Conservation (phyloP, 75 land plant genomes). For the Larix kaempferi region DNA sequence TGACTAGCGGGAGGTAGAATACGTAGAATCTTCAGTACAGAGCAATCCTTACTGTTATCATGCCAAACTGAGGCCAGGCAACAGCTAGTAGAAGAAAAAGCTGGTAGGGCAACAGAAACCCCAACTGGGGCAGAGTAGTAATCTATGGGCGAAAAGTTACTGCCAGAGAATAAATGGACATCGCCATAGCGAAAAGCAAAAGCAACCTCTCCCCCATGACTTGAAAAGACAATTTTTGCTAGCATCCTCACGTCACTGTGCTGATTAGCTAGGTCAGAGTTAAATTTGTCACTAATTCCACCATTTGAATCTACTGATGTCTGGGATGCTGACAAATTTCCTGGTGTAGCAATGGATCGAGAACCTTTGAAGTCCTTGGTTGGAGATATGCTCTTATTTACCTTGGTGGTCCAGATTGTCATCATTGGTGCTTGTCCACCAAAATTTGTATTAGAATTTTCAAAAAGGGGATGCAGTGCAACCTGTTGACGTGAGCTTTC, state of each 20-base stretch:
- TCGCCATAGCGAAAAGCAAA: constrained; percentile 80
- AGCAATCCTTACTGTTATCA: constrained; percentile 60
- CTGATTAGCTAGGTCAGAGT: constrained; percentile 55
- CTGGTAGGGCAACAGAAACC: constrained; percentile 75
- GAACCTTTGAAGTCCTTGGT: constrained; percentile 39
- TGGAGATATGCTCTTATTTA: constrained; percentile 71
- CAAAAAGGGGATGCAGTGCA: constrained; percentile 91
- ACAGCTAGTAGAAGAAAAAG: constrained; percentile 93
- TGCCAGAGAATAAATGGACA: constrained; percentile 82
- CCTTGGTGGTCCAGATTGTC: constrained; percentile 82
- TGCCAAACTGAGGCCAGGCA: constrained; percentile 96
- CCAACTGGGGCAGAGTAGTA: constrained; percentile 74
- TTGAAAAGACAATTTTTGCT: constrained; percentile 74
- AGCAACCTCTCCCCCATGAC: constrained; percentile 96
- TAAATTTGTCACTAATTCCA: constrained; percentile 35
- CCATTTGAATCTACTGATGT: constrained; percentile 34
- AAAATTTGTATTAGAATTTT: constrained; percentile 57
- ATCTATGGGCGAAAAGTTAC: constrained; percentile 69
- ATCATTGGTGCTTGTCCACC: constrained; percentile 80
- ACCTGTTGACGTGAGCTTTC: constrained; percentile 86
- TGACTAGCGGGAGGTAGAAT: constrained; percentile 71
- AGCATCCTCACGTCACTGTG: constrained; percentile 65
- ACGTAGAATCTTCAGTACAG: constrained; percentile 71
- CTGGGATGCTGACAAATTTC: constrained; percentile 21
- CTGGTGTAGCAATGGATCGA: constrained; percentile 17